Evolutionary conservation across 208 protist genomes (phyloP).

Genomic region (Wallacemonas sp.): DNA sequence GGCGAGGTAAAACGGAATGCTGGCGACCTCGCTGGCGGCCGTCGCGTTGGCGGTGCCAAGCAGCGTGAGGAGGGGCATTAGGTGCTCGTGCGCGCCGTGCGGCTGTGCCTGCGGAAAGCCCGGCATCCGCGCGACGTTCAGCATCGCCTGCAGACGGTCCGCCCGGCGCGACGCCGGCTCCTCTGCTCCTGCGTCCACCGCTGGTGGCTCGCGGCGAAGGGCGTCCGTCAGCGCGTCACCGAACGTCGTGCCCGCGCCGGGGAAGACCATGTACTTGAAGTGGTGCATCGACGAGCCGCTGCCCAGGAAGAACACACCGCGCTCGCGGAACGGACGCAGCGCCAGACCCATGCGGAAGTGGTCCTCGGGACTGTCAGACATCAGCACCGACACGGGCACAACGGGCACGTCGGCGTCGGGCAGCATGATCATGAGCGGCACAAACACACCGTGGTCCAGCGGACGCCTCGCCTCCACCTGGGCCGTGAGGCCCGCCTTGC

Average conservation of each 20-base stretch:
- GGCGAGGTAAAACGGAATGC: constrained; percentile 18
- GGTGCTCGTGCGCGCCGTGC: constrained; percentile 54
- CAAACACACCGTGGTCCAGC: constrained; percentile 88
- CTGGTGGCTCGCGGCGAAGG: constrained; percentile 1
- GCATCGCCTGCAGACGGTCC: constrained; percentile 36
- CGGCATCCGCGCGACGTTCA: constrained; percentile 23
- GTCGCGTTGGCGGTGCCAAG: constrained; percentile 39
- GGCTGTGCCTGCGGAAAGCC: constrained; percentile 69
- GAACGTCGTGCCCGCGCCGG: constrained; percentile 39
- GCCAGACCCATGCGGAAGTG: constrained; percentile 73
- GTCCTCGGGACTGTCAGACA: constrained; percentile 31
- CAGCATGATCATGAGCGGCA: constrained; percentile 76
- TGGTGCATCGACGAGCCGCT: constrained; percentile 84
- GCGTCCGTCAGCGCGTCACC: constrained; percentile 45
- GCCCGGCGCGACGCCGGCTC: constrained; percentile 5
- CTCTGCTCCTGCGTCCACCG: no score
- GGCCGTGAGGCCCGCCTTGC: constrained; percentile 19
- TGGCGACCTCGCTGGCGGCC: constrained; percentile 40
- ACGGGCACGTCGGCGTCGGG: constrained; percentile 83
- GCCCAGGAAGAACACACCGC: constrained; percentile 81
- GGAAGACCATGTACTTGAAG: constrained; percentile 34
- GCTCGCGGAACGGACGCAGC: constrained; percentile 54
- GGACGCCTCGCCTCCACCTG: constrained; percentile 34
- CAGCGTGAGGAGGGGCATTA: constrained; percentile 81
- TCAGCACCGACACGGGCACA: constrained; percentile 71